phyloP scores from a whole-genome alignment of 129 eudicot species.

The Lactuca saligna region DNA sequence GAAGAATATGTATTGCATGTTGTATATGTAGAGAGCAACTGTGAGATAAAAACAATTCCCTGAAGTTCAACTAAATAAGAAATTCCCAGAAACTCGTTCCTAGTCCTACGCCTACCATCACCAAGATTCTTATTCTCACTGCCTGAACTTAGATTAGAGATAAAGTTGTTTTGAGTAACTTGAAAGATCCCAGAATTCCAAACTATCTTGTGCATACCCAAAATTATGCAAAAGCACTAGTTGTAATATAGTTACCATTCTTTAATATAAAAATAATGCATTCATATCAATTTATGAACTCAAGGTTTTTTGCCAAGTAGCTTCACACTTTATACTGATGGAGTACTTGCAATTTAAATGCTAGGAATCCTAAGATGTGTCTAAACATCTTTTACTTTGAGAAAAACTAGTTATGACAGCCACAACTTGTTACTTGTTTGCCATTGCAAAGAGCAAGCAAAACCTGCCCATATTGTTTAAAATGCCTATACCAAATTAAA shows the following conservation, averaged over 20 bases:
- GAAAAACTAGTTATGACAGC: too few relatives aligned
- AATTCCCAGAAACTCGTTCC: neutral
- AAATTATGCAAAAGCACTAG: neutral
- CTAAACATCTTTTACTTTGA: too few relatives aligned
- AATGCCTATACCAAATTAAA: neutral
- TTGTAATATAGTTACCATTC: too few relatives aligned
- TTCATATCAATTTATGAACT: too few relatives aligned
- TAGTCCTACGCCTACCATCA: constrained; percentile 4
- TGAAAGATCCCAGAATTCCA: neutral
- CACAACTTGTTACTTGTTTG: too few relatives aligned
- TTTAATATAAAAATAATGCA: too few relatives aligned
- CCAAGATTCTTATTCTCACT: neutral
- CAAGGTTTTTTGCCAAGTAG: too few relatives aligned
- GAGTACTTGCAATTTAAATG: too few relatives aligned
- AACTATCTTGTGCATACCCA: neutral
- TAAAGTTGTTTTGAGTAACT: neutral
- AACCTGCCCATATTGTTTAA: neutral
- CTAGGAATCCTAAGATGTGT: too few relatives aligned
- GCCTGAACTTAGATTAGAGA: neutral
- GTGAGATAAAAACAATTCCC: constrained; percentile 19
- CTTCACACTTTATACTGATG: too few relatives aligned
- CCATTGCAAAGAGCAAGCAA: too few relatives aligned
- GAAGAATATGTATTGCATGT: too few relatives aligned
- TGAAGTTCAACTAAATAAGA: neutral
- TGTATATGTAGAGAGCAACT: neutral